A percentile compares a stretch with the other conserved stretches of the same genome.
Evolutionary conservation across 2,329 filamentous ascomycete species (phyloP).

Genomic region (Fusarium fujikuroi): DNA sequence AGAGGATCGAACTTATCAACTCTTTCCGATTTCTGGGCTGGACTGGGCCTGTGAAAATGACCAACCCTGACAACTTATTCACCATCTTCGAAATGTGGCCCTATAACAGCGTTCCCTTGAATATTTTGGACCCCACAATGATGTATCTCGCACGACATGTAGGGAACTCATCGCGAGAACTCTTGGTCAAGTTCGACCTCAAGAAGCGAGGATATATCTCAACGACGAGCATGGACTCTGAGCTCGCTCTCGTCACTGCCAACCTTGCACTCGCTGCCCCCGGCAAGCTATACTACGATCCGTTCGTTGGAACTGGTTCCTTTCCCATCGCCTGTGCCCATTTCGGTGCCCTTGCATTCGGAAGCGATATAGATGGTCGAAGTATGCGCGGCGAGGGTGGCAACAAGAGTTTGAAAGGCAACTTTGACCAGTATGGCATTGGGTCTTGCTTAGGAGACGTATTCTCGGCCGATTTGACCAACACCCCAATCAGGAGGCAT

Average conservation of each 20-base stretch:
- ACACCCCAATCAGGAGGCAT: conserved; percentile 75
- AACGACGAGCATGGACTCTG: conserved; percentile 97
- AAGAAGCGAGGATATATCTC: conserved; percentile 95
- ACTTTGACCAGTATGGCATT: conserved; percentile 87
- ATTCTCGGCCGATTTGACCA: conserved; percentile 88
- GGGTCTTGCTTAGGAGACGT: conserved; percentile 75
- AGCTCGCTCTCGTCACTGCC: conserved; percentile 89
- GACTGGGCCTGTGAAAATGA: conserved; percentile 80
- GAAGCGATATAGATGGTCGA: conserved; percentile 93
- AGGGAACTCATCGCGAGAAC: conserved; percentile 72
- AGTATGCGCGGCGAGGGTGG: conserved; percentile 80
- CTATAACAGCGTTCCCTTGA: conserved; percentile 60
- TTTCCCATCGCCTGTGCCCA: conserved; percentile 91
- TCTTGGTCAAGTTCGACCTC: conserved; percentile 80
- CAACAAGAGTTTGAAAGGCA: conserved; percentile 66
- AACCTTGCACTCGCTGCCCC: conserved; percentile 87
- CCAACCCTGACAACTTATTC: conserved; percentile 77
- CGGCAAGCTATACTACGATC: conserved; percentile 90
- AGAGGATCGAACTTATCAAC: conserved; percentile 82
- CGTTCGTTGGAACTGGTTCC: conserved; percentile 94
- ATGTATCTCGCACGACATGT: conserved; percentile 80
- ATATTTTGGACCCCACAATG: conserved; percentile 63
- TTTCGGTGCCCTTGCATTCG: conserved; percentile 85
- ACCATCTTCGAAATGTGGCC: conserved; percentile 86
- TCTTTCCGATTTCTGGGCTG: conserved; percentile 83